Conservation (phyloP, 495 filamentous ascomycete genomes). For the Annulohypoxylon stygium region DNA sequence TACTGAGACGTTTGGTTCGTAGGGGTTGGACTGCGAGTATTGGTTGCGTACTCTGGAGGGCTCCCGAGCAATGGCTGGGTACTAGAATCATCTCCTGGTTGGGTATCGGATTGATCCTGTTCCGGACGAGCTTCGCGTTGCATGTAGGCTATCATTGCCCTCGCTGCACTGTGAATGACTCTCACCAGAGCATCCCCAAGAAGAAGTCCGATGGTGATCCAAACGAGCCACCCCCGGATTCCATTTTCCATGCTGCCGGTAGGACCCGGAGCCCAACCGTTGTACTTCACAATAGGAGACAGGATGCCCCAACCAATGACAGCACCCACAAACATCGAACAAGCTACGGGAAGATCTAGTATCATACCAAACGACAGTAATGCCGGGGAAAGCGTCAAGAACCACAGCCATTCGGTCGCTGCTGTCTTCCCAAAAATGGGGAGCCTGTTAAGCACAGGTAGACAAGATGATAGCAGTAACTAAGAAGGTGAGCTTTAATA, state of each 20-base stretch:
- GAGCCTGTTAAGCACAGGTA: neutral
- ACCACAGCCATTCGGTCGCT: neutral
- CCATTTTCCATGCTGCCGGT: neutral
- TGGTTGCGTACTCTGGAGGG: no score
- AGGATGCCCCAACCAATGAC: neutral
- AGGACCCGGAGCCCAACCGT: neutral
- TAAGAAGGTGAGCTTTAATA: neutral
- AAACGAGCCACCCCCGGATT: neutral
- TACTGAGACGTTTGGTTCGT: no score
- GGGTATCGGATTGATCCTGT: no score
- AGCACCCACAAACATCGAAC: neutral
- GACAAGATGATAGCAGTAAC: neutral
- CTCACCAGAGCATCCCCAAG: neutral
- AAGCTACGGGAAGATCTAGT: neutral
- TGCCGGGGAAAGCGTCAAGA: neutral
- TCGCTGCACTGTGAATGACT: no score
- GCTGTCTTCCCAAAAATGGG: neutral
- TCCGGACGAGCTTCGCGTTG: no score
- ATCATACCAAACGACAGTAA: neutral
- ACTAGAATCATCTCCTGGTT: no score
- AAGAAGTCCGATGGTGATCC: neutral
- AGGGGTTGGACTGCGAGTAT: no score
- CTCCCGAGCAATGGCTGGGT: no score
- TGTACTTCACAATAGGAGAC: neutral
- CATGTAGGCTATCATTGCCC: no score